Evolutionary conservation across 495 filamentous ascomycete species (phyloP).

Genomic region (Chaetomium cochliodes): DNA sequence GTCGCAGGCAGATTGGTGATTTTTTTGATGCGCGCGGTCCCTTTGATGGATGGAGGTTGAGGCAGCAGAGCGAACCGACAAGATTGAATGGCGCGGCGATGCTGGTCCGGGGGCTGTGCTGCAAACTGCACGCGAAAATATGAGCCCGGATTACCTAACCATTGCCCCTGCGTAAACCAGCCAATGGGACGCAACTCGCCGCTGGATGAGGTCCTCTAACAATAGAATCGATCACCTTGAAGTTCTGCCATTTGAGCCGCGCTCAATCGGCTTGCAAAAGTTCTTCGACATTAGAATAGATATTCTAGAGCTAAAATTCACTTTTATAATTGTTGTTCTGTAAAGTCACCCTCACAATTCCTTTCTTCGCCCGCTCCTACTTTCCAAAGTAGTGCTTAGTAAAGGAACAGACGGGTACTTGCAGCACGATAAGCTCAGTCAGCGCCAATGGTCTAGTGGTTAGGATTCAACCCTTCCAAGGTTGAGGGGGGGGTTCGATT

Average conservation of each 20-base stretch:
- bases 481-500: conserved; percentile 30
- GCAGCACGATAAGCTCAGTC: background rate
- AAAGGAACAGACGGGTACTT: background rate
- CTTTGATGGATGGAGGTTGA: conserved; percentile 55
- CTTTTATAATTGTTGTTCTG: no score
- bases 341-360: no score
- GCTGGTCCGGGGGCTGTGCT: conserved; percentile 38
- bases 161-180: background rate
- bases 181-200: conserved; percentile 4
- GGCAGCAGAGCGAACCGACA: conserved; percentile 46
- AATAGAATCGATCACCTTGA: no score
- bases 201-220: no score
- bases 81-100: conserved; percentile 46
- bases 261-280: no score
- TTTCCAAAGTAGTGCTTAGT: background rate
- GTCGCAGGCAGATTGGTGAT: conserved; percentile 53
- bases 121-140: conserved; percentile 27
- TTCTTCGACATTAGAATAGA: no score
- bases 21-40: conserved; percentile 54
- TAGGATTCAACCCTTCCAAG: conserved; percentile 31
- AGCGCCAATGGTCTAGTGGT: conserved; percentile 28
- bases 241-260: no score
- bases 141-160: conserved; percentile 34
- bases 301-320: no score
- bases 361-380: background rate